phyloP scores from a whole-genome alignment of 2,329 filamentous ascomycete genomes.

The Polytolypa hystricis region DNA sequence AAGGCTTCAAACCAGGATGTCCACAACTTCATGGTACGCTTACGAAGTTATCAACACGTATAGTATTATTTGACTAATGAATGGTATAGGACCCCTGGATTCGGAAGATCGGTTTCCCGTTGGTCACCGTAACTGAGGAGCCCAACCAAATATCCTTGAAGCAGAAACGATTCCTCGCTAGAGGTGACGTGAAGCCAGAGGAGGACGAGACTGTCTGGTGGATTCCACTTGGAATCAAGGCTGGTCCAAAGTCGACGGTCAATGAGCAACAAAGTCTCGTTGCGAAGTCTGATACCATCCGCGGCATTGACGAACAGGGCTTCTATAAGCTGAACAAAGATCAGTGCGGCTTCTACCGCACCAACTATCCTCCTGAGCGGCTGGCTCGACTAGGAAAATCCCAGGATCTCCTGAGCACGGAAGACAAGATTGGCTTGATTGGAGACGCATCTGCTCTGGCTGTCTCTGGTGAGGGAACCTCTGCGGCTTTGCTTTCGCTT shows the following conservation, averaged over 20 bases:
- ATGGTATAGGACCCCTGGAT: slow-evolving; percentile 68
- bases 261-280: slow-evolving; percentile 59
- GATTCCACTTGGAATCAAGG: slow-evolving; percentile 79
- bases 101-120: slow-evolving; percentile 85
- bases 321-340: slow-evolving; percentile 95
- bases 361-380: slow-evolving; percentile 80
- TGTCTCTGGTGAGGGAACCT: slow-evolving; percentile 73
- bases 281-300: slow-evolving; percentile 64
- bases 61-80: too few relatives aligned
- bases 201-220: slow-evolving; percentile 93
- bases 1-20: slow-evolving; percentile 83
- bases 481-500: slow-evolving; percentile 69
- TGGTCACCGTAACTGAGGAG: slow-evolving; percentile 76
- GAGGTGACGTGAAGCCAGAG: slow-evolving; percentile 79
- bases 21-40: slow-evolving; percentile 63
- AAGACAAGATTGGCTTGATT: slow-evolving; percentile 88
- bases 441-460: slow-evolving; percentile 84
- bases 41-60: too few relatives aligned
- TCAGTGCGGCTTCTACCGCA: slow-evolving; percentile 81
- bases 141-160: slow-evolving; percentile 56
- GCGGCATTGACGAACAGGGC: slow-evolving; percentile 44
- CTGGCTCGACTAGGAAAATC: slow-evolving; percentile 69
- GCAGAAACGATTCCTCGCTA: slow-evolving; percentile 82
- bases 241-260: slow-evolving; percentile 54
- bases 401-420: slow-evolving; percentile 62